These are phyloP conservation scores for Plasmodium cynomolgi DNA, from an alignment of 169 alveolate genomes.

Conservation along the genomic window DNA sequence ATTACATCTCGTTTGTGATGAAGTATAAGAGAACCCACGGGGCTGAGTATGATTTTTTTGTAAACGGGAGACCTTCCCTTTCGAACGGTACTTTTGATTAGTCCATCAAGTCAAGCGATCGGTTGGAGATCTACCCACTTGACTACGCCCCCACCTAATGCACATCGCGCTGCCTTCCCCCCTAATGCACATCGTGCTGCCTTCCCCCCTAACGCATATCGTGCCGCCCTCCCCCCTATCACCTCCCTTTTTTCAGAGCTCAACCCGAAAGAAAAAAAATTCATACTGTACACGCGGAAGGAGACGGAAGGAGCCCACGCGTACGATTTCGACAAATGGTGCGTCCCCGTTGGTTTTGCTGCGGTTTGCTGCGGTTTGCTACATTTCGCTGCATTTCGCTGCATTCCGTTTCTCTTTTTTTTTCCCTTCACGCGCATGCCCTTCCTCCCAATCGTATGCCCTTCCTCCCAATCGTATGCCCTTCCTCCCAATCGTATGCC, in stretches of 20 bases:
- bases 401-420: not conserved
- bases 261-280: slow-evolving; percentile 49
- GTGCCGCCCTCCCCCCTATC: not conserved
- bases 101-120: not conserved
- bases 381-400: not conserved
- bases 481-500: not conserved
- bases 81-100: slow-evolving; percentile 2
- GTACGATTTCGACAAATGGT: slow-evolving; percentile 72
- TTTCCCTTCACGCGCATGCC: not conserved
- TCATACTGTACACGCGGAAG: slow-evolving; percentile 51
- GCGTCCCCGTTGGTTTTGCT: not conserved
- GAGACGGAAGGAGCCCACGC: slow-evolving; percentile 74
- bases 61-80: slow-evolving; percentile 13
- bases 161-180: too few relatives aligned
- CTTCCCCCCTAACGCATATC: not conserved
- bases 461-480: slow-evolving; percentile 11
- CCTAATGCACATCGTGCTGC: not conserved
- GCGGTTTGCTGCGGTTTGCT: too few relatives aligned
- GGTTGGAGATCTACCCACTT: not conserved
- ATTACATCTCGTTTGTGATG: slow-evolving; percentile 14
- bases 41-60: slow-evolving; percentile 22
- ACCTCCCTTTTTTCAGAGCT: not conserved
- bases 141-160: not conserved
- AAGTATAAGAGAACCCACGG: slow-evolving; percentile 21
- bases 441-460: not conserved